Evolutionary conservation across 1,284 basidiomycete species (phyloP).

Genomic region (Porodaedalea pini): DNA sequence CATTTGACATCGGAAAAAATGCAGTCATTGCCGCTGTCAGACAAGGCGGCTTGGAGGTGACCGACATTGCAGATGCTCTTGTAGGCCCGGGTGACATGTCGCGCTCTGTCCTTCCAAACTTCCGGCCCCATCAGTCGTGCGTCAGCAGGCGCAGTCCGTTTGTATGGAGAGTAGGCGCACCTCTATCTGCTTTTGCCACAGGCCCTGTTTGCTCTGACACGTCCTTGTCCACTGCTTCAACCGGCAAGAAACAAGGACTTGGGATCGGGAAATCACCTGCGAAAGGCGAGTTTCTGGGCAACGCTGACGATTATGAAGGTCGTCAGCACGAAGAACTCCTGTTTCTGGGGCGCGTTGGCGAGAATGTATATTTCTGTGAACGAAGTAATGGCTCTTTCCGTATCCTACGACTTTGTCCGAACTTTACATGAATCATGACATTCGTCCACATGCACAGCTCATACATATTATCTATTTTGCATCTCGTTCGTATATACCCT

Average conservation of each 20-base stretch:
- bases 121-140: slow-evolving; percentile 53
- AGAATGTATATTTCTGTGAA: slow-evolving; percentile 78
- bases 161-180: slow-evolving; percentile 75
- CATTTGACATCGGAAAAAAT: slow-evolving; percentile 68
- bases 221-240: slow-evolving; percentile 36
- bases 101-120: slow-evolving; percentile 62
- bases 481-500: slow-evolving; percentile 20
- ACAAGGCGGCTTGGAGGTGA: slow-evolving; percentile 75
- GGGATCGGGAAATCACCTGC: slow-evolving; percentile 46
- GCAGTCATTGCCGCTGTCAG: slow-evolving; percentile 78
- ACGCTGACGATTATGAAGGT: slow-evolving; percentile 51
- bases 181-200: slow-evolving; percentile 44
- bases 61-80: slow-evolving; percentile 72
- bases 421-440: slow-evolving; percentile 10
- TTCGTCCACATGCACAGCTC: not conserved
- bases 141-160: slow-evolving; percentile 67
- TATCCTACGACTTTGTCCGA: slow-evolving; percentile 61
- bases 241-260: slow-evolving; percentile 47
- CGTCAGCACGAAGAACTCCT: slow-evolving; percentile 61
- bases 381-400: slow-evolving; percentile 68
- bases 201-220: slow-evolving; percentile 35
- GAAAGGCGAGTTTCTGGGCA: slow-evolving; percentile 47
- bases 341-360: slow-evolving; percentile 68
- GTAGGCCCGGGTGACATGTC: slow-evolving; percentile 74
- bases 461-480: slow-evolving; percentile 10